These are phyloP conservation scores for Arthrinium puccinioides DNA, from an alignment of 2,329 filamentous ascomycete genomes.

Conservation along the genomic window DNA sequence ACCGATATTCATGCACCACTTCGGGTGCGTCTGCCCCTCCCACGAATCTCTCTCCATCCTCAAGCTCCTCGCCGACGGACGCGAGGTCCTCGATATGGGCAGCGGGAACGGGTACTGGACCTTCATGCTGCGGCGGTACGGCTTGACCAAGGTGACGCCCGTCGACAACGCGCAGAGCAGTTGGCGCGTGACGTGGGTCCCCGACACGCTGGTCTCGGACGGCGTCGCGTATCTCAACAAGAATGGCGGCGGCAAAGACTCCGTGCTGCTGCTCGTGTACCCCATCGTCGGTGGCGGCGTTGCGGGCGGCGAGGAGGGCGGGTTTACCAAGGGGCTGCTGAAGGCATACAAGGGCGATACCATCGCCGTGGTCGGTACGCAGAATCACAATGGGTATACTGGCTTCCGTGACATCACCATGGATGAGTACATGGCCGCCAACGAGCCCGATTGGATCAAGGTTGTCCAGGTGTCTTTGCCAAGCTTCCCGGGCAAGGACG, in stretches of 20 bases:
- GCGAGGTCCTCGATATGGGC: slow-evolving; percentile 57
- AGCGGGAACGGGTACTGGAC: slow-evolving; percentile 72
- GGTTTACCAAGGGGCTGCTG: slow-evolving; percentile 58
- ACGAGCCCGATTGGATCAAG: slow-evolving; percentile 51
- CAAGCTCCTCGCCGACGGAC: slow-evolving; percentile 43
- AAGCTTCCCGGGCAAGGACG: slow-evolving; percentile 71
- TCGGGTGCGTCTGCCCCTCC: slow-evolving; percentile 64
- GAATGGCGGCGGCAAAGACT: slow-evolving; percentile 41
- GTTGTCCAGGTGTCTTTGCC: slow-evolving; percentile 60
- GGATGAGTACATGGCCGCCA: slow-evolving; percentile 56
- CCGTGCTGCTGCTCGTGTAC: slow-evolving; percentile 64
- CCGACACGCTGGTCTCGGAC: slow-evolving; percentile 56
- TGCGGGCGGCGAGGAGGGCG: slow-evolving; percentile 55
- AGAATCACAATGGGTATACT: slow-evolving; percentile 69
- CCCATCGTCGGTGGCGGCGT: slow-evolving; percentile 59
- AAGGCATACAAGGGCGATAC: slow-evolving; percentile 54
- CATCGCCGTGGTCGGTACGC: slow-evolving; percentile 66
- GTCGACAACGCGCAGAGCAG: slow-evolving; percentile 62
- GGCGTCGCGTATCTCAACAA: slow-evolving; percentile 50
- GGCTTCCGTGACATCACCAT: slow-evolving; percentile 57
- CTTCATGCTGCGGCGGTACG: slow-evolving; percentile 57
- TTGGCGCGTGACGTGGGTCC: slow-evolving; percentile 64
- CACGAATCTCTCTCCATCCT: slow-evolving; percentile 59
- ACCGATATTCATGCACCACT: slow-evolving; percentile 71
- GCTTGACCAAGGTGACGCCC: slow-evolving; percentile 41